phyloP scores from a whole-genome alignment of 1,139 yeast genomes.

The Geotrichum siamense region DNA sequence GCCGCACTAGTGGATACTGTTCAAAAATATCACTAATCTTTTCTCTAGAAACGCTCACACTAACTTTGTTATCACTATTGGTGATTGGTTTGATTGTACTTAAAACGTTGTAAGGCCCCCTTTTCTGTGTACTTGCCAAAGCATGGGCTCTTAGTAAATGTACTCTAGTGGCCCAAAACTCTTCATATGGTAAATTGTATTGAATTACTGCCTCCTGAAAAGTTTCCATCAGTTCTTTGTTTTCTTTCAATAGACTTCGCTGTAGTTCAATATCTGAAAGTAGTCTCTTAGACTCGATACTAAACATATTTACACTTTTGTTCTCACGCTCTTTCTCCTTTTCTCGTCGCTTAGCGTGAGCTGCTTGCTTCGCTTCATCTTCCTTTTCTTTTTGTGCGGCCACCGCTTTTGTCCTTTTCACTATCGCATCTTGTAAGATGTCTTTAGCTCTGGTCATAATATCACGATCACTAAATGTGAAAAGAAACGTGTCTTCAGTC shows the following conservation, averaged over 20 bases:
- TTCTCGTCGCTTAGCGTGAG: conserved; percentile 28
- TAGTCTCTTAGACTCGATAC: conserved; percentile 43
- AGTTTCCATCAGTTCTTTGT: conserved; percentile 60
- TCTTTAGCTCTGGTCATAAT: conserved; percentile 71
- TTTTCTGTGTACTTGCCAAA: conserved; percentile 69
- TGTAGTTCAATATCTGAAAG: conserved; percentile 70
- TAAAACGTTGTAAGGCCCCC: conserved; percentile 90
- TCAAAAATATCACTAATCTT: conserved; percentile 84
- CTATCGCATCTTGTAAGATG: conserved; percentile 59
- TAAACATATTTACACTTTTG: conserved; percentile 12
- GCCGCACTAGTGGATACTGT: conserved; percentile 87
- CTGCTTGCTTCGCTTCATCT: conserved; percentile 45
- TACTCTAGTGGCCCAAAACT: conserved; percentile 84
- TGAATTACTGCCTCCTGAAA: conserved; percentile 86
- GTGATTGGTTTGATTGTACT: conserved; percentile 90
- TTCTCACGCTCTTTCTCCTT: conserved; percentile 27
- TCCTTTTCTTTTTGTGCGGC: conserved; percentile 38
- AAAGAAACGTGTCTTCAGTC: conserved; percentile 30
- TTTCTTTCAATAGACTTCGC: conserved; percentile 64
- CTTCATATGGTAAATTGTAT: conserved; percentile 65
- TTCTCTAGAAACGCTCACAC: conserved; percentile 85
- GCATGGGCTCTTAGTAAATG: conserved; percentile 81
- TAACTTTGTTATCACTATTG: conserved; percentile 63
- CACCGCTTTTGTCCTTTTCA: conserved; percentile 14
- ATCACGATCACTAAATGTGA: conserved; percentile 62